Percentiles rank a stretch among this genome's conserved stretches.
Conservation (phyloP, 495 filamentous ascomycete species). For the Aspergillus egyptiacus region DNA sequence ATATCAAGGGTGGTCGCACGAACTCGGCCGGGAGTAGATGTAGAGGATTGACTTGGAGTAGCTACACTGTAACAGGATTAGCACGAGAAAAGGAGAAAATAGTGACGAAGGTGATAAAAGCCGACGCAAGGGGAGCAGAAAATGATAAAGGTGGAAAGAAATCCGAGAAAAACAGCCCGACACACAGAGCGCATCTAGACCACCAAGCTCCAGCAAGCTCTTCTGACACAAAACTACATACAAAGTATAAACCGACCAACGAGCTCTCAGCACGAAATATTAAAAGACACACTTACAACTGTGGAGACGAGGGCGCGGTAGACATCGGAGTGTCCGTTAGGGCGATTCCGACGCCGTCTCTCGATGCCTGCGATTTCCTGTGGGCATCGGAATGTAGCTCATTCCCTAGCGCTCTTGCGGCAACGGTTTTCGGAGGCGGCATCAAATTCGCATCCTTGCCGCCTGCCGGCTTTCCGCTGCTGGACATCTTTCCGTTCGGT, state of each 20-base stretch:
- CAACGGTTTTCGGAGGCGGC: slow-evolving; percentile 39
- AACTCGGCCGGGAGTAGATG: slow-evolving; percentile 49
- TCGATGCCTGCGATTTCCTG: slow-evolving; percentile 39
- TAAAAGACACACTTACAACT: slow-evolving; percentile 52
- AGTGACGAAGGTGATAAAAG: slow-evolving; percentile 3
- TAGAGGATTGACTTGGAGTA: slow-evolving; percentile 38
- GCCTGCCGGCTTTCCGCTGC: slow-evolving; percentile 23
- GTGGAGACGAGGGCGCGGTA: slow-evolving; percentile 64
- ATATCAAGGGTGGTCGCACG: slow-evolving; percentile 84
- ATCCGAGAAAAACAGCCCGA: not conserved
- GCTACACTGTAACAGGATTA: slow-evolving; percentile 11
- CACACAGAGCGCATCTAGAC: slow-evolving; percentile 13
- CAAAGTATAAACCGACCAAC: slow-evolving; percentile 15
- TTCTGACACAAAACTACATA: not conserved
- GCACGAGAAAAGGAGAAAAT: not conserved
- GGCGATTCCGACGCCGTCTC: slow-evolving; percentile 50
- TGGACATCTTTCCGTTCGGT: slow-evolving; percentile 21
- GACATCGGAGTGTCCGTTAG: slow-evolving; percentile 64
- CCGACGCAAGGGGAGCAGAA: not conserved
- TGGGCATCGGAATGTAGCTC: slow-evolving; percentile 43
- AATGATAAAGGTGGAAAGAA: not conserved
- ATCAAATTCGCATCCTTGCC: slow-evolving; percentile 34
- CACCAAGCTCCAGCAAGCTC: slow-evolving; percentile 4
- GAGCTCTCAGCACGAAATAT: slow-evolving; percentile 14
- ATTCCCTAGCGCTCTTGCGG: slow-evolving; percentile 44